Base-by-base conservation (phyloP, 176 grass and related monocot species). In the Oryza glumipatula region DNA sequence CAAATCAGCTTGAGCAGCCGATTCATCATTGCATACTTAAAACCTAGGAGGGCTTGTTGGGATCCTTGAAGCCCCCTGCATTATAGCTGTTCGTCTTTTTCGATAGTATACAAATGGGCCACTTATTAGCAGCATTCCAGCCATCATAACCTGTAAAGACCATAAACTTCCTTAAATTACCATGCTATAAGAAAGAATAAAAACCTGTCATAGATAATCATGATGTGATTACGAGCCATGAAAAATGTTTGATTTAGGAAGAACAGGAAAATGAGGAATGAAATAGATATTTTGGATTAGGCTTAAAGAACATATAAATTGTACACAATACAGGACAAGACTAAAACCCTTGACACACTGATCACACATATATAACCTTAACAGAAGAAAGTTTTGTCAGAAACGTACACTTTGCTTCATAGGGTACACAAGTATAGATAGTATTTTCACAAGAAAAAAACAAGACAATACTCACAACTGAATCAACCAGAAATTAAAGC, bases 21-120 rank as follows among this genome's bases (percentile, higher is more conserved):
- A 69, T 51, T 64, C 3, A 21, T 32, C 76, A 77, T 45, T 70
- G 79, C n/a, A 5, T 19, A 72, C 82, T 97, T 44, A 98, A 76
- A 95, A 98, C 82, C 87, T 95, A 74, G 91, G 82, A 70, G 89
- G 52, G 68, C 85, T 98, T 45, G 87, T 93, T 63, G 93, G 89
- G 47, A 94, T 91, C 78, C 88, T 91, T 78, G 81, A 66, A 86
- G 82, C 84, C n/a, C 90, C 95, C 66, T 94, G 93, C 84, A 93
- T 91, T 21, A 80, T 0, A 65, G 44, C 52, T 23, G 82, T 72
- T 24, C 74, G 86, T 7, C 77, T 88, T 86, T 93, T 91, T 65
- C 93, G 78, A 36, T 88, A 83, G 72, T 98, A 93, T 52, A 98
- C 89, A 21, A 98, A 82, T 32, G 95, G 85, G 15, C 95, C 93